Percentiles rank a stretch among this genome's conserved stretches.
Evolutionary conservation across 768 basidiomycete species (phyloP).

Genomic region (Macrolepiota dolichaula): DNA sequence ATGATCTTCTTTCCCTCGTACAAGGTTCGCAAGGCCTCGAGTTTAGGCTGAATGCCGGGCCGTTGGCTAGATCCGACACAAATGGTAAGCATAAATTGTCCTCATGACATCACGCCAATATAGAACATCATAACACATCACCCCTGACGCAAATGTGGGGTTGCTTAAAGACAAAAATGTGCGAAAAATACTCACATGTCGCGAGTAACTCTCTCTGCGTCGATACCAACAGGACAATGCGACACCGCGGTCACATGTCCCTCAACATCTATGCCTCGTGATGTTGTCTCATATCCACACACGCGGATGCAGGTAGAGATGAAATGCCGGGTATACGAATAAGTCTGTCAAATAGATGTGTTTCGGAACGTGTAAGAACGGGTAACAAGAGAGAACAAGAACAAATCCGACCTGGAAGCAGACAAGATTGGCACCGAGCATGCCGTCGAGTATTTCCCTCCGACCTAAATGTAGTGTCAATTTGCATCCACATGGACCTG

Average conservation of each 20-base stretch:
- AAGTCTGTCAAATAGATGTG: conserved; percentile 47
- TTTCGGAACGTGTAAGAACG: neutral
- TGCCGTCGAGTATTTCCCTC: conserved; percentile 93
- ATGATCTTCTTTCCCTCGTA: conserved; percentile 99
- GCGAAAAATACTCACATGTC: conserved; percentile 55
- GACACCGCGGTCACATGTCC: conserved; percentile 80
- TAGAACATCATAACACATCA: neutral
- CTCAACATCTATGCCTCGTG: conserved; percentile 75
- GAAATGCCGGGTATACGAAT: conserved; percentile 95
- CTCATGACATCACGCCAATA: neutral
- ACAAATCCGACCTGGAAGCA: conserved; percentile 75
- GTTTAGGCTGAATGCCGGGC: conserved; percentile 86
- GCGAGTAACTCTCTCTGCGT: conserved; percentile 82
- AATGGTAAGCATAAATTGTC: neutral
- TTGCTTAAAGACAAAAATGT: neutral
- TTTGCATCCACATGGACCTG: neutral
- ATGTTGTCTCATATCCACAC: conserved; percentile 86
- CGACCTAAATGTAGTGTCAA: conserved; percentile 44
- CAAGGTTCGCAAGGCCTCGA: conserved; percentile 75
- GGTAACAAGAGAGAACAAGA: neutral
- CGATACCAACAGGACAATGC: conserved; percentile 95
- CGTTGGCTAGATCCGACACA: conserved; percentile 40
- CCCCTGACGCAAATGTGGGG: neutral
- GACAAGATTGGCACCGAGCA: conserved; percentile 95
- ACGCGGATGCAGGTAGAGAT: conserved; percentile 93